These are phyloP conservation scores for Penicillium sp. DNA, from an alignment of 2,329 filamentous ascomycete genomes.

Conservation along the genomic window DNA sequence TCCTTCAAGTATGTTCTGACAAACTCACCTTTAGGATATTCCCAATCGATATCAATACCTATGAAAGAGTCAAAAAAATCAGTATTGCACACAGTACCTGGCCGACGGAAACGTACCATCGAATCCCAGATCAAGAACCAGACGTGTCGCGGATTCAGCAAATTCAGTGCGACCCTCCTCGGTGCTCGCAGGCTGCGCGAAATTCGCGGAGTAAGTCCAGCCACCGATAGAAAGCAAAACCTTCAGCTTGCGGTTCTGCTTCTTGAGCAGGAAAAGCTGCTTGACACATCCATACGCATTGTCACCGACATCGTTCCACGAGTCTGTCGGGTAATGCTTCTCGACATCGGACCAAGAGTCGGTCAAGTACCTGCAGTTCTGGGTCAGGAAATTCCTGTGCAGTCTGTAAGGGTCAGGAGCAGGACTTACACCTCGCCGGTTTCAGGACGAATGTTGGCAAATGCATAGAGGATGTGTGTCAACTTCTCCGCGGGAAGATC, in stretches of 20 bases:
- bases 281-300: constrained; percentile 77
- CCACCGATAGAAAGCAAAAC: constrained; percentile 79
- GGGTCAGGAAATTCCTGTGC: not conserved
- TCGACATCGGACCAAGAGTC: constrained; percentile 68
- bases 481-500: constrained; percentile 76
- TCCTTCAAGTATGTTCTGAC: not conserved
- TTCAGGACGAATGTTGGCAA: constrained; percentile 79
- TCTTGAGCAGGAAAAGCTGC: constrained; percentile 73
- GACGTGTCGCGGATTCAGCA: constrained; percentile 66
- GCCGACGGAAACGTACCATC: constrained; percentile 36
- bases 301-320: constrained; percentile 64
- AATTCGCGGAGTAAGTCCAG: constrained; percentile 77
- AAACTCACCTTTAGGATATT: constrained; percentile 42
- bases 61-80: constrained; percentile 6
- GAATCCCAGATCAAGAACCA: constrained; percentile 79
- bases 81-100: not conserved
- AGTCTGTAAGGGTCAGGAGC: not conserved
- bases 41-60: constrained; percentile 50
- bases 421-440: constrained; percentile 66
- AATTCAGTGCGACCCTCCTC: constrained; percentile 62
- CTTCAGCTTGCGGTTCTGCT: constrained; percentile 72
- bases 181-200: constrained; percentile 65
- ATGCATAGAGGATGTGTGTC: constrained; percentile 90
- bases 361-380: constrained; percentile 48
- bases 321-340: constrained; percentile 68